Percentiles rank a stretch among this genome's conserved stretches.
Evolutionary conservation across 2,329 filamentous ascomycete species (phyloP).

Genomic region (Stagonosporopsis tanaceti): DNA sequence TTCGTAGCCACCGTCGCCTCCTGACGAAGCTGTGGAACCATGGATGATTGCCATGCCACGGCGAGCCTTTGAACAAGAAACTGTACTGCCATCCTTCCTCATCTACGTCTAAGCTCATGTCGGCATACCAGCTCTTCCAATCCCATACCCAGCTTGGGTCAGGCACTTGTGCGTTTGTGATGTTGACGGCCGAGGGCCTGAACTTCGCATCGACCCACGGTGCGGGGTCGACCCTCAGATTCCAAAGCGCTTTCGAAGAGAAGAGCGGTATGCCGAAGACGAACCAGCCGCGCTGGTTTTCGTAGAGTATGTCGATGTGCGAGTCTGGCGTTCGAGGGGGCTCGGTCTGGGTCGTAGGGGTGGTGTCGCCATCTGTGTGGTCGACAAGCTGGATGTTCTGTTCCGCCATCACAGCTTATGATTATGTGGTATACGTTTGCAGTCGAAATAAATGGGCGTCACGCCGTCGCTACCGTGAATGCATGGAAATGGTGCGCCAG

Average conservation of each 20-base stretch:
- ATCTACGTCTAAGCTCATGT: constrained; percentile 83
- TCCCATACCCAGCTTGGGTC: constrained; percentile 96
- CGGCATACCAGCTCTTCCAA: constrained; percentile 75
- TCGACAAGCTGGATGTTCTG: constrained; percentile 76
- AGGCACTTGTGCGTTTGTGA: constrained; percentile 87
- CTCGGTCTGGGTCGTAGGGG: constrained; percentile 31
- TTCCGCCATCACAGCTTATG: constrained; percentile 47
- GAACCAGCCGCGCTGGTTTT: constrained; percentile 92
- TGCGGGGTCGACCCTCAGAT: constrained; percentile 80
- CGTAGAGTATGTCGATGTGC: constrained; percentile 83
- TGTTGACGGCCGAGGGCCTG: constrained; percentile 69
- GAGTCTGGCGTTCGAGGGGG: constrained; percentile 33
- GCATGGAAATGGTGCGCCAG: constrained; percentile 36
- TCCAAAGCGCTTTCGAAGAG: constrained; percentile 76
- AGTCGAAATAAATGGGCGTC: constrained; percentile 25
- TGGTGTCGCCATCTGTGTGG: constrained; percentile 52
- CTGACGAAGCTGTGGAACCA: constrained; percentile 98
- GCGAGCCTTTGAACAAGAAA: constrained; percentile 72
- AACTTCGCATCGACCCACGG: constrained; percentile 78
- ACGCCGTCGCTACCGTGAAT: constrained; percentile 39
- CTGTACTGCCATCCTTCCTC: constrained; percentile 97
- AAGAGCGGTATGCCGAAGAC: constrained; percentile 91
- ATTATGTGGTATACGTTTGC: background rate
- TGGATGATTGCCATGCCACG: constrained; percentile 84
- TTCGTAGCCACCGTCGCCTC: constrained; percentile 84